Conservation (phyloP, 805 yeast genomes). For the Metschnikowia dekortorum region DNA sequence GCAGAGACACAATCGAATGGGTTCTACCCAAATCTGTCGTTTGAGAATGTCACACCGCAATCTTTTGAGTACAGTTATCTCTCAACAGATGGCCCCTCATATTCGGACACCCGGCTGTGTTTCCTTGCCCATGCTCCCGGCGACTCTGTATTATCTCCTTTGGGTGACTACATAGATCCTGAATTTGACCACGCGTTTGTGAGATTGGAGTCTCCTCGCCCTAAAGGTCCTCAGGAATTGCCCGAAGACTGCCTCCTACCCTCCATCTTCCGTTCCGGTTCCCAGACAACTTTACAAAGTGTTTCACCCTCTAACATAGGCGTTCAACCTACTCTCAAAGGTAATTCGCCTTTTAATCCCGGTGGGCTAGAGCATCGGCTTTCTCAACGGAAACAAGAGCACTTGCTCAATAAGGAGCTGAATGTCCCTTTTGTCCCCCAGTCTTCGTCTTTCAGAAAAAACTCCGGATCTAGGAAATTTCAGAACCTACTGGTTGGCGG, state of each 20-base stretch:
- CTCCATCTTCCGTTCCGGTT: neutral
- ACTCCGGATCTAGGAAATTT: conserved; percentile 7
- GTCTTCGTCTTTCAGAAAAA: neutral
- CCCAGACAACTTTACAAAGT: neutral
- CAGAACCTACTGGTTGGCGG: conserved; percentile 17
- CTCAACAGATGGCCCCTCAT: neutral
- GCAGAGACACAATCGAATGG: neutral
- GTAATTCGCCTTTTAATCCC: neutral
- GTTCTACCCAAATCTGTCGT: neutral
- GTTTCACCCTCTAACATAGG: neutral
- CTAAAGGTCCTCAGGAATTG: conserved; percentile 38
- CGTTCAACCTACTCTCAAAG: neutral
- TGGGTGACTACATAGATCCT: neutral
- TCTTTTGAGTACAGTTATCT: neutral
- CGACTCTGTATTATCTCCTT: neutral
- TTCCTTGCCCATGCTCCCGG: neutral
- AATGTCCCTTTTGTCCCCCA: neutral
- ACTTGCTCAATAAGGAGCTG: neutral
- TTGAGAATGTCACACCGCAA: neutral
- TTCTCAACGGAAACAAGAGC: neutral
- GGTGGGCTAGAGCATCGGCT: neutral
- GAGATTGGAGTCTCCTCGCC: conserved; percentile 29
- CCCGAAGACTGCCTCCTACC: conserved; percentile 26
- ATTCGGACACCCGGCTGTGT: neutral
- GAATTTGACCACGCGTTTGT: neutral